phyloP scores from a whole-genome alignment of 257 asterid species.

The Oldenlandia corymbosa region DNA sequence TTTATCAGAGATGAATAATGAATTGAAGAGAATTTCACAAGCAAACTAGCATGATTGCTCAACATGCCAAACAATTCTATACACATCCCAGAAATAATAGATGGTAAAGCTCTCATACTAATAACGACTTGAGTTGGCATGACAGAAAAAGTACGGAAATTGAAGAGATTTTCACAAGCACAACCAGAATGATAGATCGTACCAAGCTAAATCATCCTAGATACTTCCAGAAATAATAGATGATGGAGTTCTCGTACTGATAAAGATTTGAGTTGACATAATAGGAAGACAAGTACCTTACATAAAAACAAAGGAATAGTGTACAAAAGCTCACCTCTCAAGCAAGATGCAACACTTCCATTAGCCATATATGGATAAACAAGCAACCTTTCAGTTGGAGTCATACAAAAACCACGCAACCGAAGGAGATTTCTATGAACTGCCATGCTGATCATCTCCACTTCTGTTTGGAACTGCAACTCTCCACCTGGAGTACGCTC shows the following conservation, averaged over 20 bases:
- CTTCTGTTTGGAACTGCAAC: constrained; percentile 54
- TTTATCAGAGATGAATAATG: not conserved
- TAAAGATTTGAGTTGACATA: not conserved
- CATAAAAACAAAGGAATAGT: not conserved
- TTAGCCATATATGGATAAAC: constrained; percentile 56
- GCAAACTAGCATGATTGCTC: not conserved
- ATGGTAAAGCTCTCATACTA: not conserved
- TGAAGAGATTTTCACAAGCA: not conserved
- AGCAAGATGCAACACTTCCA: constrained; percentile 55
- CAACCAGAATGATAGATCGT: not conserved
- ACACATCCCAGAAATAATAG: too few species aligned
- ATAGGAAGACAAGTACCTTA: not conserved
- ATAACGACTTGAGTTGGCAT: not conserved
- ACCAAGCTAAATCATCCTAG: not conserved
- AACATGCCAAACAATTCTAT: not conserved
- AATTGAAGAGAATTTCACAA: not conserved
- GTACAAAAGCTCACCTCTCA: constrained; percentile 35
- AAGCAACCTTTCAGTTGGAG: constrained; percentile 49
- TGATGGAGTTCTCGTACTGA: not conserved
- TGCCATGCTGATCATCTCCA: constrained; percentile 57
- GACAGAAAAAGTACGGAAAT: not conserved
- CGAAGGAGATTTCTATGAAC: constrained; percentile 52
- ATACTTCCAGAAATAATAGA: too few species aligned
- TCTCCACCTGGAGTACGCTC: constrained; percentile 61
- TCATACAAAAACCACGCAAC: constrained; percentile 50